Base-by-base conservation (phyloP, 768 basidiomycete species). In the Mycena haematopus region DNA sequence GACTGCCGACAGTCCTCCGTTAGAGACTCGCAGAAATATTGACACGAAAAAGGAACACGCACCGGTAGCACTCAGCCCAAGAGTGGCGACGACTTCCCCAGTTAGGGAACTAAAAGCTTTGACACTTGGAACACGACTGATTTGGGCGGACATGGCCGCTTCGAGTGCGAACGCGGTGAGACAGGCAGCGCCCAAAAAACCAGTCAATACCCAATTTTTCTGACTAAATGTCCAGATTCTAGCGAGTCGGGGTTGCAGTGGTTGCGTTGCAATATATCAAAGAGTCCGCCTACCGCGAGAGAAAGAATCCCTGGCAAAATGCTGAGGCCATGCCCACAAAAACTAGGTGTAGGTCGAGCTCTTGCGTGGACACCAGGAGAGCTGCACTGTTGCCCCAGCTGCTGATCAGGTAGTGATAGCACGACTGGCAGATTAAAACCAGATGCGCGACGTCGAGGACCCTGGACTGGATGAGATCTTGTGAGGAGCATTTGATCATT, bases 141-240 rank as follows among this genome's bases (percentile, higher is more conserved):
- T 66, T 49, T 61, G 62, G 2, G 52, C 59, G 17, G 62, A 49
- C 44, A 68, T 65, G 19, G 52, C 8, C 6, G 57, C 42, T 27
- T 68, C 65, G 2, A 68, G 52, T 2, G 27, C 62, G 25, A 66
- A 51, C 2, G 58, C 46, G 2, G 54, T 40, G 52, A 57, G 29
- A 31, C 63, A 68, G 0, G 58, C 53, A 0, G 52, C 38, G 3
- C 31, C 9, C n/a, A 68, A 47, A 2, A 60, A 5, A 15, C 56
- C 55, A 2, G 59, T 47, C 9, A 68, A 29, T 1, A 57, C 4
- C 50, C 58, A 27, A 31, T 66, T 68, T 21, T 42, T 47, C 24
- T 51, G 52, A 40, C 68, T 69, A 42, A 66, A 66, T 5, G 62
- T 58, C 68, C 68, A 66, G 19, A 69, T 69, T 27, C 68, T 69